Percentiles rank a stretch among this genome's conserved stretches.
phyloP scores from a whole-genome alignment of 305 asterid species.

The Ruellia speciosa region DNA sequence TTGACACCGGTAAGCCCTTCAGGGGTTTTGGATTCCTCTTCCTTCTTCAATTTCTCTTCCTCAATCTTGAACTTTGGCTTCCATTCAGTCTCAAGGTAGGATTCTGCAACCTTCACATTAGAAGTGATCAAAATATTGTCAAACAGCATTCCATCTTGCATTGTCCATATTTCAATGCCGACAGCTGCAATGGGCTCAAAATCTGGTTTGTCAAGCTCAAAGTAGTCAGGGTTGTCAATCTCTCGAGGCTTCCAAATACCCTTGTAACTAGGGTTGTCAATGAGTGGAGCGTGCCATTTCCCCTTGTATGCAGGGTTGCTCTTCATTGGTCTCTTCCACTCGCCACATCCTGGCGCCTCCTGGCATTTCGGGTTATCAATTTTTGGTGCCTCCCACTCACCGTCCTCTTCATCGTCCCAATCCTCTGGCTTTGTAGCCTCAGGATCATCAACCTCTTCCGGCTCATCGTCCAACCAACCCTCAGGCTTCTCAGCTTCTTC shows the following conservation, averaged over 20 bases:
- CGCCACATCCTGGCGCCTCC: constrained; percentile 95
- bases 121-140: constrained; percentile 74
- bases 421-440: constrained; percentile 86
- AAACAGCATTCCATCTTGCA: constrained; percentile 91
- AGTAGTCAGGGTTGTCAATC: constrained; percentile 76
- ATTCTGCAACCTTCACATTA: constrained; percentile 61
- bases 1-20: constrained; percentile 66
- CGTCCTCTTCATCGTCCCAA: constrained; percentile 98
- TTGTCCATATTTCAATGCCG: constrained; percentile 97
- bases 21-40: constrained; percentile 44
- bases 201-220: constrained; percentile 70
- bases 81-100: constrained; percentile 55
- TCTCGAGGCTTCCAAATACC: constrained; percentile 88
- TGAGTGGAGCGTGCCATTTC: constrained; percentile 76
- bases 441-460: constrained; percentile 87
- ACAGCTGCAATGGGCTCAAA: constrained; percentile 92
- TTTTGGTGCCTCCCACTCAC: constrained; percentile 97
- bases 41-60: constrained; percentile 66
- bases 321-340: constrained; percentile 86
- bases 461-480: constrained; percentile 98
- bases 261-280: constrained; percentile 85
- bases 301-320: constrained; percentile 88
- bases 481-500: constrained; percentile 87
- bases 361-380: constrained; percentile 74
- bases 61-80: constrained; percentile 68